Evolutionary conservation across 805 yeast genomes (phyloP), one percentile per base, ranked within the genome.

Genomic region (Wickerhamiella galacta): DNA sequence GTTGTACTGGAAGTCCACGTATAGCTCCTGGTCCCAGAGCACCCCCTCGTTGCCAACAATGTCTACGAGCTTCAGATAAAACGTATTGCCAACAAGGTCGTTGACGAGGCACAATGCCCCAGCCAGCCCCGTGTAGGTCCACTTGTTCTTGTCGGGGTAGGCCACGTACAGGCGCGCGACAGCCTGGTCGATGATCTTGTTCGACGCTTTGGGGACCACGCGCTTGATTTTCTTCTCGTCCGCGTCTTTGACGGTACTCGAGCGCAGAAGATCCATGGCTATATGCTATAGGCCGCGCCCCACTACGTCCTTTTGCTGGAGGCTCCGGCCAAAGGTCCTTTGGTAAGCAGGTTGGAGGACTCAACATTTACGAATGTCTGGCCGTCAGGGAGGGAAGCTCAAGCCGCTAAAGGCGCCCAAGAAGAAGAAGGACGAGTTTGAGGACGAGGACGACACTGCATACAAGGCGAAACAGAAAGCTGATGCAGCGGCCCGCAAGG

Each of bases 371-470:
- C n/a, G n/a, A n/a, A 82, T 83, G 94, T 82, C 94, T 32, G 83
- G 93, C 49, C 83, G 95, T 64, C 95, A 85, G 66, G 95, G 95
- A 53, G 95, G 95, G 52, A 85, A 85, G 57, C 73, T 85, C 39
- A 85, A 85, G 72, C 95, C 74, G 32, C 64, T 78, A 46, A 77
- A 77, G 70, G 73, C 72, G 6, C 78, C 87, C 46, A 87, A 80
- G 62, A 72, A 76, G 75, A 82, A 82, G 70, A 68, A 69, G 51
- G 64, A 63, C 36, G 77, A 74, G 40, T 20, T 54, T 60, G 40
- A 52, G 36, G 93, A 83, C 54, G 95, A 85, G 2, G 95, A 85
- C 38, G 95, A 83, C 42, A 35, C 66, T 19, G 95, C 95, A 4
- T 83, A 74, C 69, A 81, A 81, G 64, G 87, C 77, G 51, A 85